A percentile compares a stretch with the other conserved stretches of the same genome.
Conservation (phyloP, 1,284 basidiomycete genomes). For the Schizophyllum commune region DNA sequence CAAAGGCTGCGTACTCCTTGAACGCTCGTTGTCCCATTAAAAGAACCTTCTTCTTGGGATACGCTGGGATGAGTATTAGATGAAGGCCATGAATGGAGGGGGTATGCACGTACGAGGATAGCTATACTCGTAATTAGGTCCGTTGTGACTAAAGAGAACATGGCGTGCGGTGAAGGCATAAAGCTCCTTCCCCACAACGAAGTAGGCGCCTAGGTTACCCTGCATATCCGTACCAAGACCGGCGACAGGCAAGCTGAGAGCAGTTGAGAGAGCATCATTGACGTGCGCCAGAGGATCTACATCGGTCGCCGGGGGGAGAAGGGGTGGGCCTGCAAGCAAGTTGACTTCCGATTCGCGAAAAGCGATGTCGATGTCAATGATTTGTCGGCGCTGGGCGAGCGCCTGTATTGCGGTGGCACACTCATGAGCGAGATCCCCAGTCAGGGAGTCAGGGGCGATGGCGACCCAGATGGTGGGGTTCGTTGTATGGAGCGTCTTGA, state of each 20-base stretch:
- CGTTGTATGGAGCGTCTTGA: no score
- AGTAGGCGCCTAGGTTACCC: constrained; percentile 31
- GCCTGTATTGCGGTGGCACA: no score
- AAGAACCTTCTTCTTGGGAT: constrained; percentile 29
- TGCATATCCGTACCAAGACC: constrained; percentile 20
- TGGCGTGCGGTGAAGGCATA: constrained; percentile 29
- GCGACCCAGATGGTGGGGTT: no score
- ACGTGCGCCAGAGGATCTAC: constrained; percentile 24
- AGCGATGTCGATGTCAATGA: neutral
- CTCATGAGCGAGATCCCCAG: no score
- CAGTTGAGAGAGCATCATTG: constrained; percentile 25
- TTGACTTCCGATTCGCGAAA: neutral
- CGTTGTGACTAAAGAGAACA: constrained; percentile 19
- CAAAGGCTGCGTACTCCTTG: constrained; percentile 21
- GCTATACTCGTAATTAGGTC: constrained; percentile 19
- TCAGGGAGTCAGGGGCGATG: no score
- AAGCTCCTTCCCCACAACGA: constrained; percentile 22
- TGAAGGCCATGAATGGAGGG: constrained; percentile 17
- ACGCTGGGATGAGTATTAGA: constrained; percentile 20
- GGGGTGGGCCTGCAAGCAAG: constrained; percentile 17
- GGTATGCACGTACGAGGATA: constrained; percentile 22
- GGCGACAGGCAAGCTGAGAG: constrained; percentile 28
- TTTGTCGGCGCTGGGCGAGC: no score
- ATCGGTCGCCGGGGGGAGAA: constrained; percentile 23
- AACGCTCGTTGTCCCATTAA: constrained; percentile 28